A percentile compares a stretch with the other conserved stretches of the same genome.
Conservation (phyloP, 495 filamentous ascomycete species). For the Elasticomyces elasticus region DNA sequence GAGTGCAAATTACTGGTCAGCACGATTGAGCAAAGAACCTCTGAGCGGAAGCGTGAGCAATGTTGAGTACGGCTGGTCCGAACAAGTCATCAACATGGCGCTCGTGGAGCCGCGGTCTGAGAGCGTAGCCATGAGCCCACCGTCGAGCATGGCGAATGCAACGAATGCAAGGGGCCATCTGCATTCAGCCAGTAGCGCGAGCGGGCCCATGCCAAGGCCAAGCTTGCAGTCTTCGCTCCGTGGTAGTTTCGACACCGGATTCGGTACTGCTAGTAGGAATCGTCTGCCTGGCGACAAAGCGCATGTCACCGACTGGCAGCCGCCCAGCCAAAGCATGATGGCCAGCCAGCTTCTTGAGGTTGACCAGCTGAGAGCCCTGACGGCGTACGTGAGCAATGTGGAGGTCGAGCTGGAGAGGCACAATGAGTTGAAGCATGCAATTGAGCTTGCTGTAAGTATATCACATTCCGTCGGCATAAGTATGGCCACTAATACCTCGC, state of each 20-base stretch:
- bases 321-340: constrained; percentile 82
- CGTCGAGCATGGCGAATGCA: constrained; percentile 5
- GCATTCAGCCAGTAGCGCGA: constrained; percentile 5
- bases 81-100: constrained; percentile 70
- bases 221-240: constrained; percentile 64
- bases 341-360: constrained; percentile 64
- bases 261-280: constrained; percentile 37
- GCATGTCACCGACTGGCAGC: constrained; percentile 82
- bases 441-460: constrained; percentile 63
- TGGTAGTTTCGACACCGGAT: constrained; percentile 59
- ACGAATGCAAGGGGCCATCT: constrained; percentile 2
- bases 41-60: constrained; percentile 88
- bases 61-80: constrained; percentile 95
- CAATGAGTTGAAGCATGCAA: constrained; percentile 53
- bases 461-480: neutral
- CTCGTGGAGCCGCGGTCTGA: constrained; percentile 33
- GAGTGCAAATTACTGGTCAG: constrained; percentile 97
- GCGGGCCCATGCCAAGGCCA: constrained; percentile 31
- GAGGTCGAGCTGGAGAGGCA: constrained; percentile 78
- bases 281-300: constrained; percentile 79
- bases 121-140: constrained; percentile 4
- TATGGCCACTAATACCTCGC: neutral
- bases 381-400: constrained; percentile 70
- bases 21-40: constrained; percentile 83
- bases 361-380: constrained; percentile 68